Base-by-base conservation (phyloP, 495 filamentous ascomycete species). In the Tuber indicum region DNA sequence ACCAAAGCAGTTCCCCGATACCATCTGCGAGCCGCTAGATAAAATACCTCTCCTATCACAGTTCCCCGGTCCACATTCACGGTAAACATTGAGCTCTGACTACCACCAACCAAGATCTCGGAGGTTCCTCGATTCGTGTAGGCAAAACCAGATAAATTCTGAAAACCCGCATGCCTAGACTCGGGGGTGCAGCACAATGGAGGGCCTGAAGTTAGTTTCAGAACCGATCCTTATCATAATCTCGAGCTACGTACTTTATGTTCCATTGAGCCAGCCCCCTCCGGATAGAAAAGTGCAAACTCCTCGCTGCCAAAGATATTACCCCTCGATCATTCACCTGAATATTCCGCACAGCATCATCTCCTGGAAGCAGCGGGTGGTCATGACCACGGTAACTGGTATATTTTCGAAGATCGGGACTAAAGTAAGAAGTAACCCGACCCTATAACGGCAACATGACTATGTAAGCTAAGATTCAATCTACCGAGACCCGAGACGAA, bases 51-150 rank as follows among this genome's bases (percentile, higher is more conserved):
- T 82, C 94, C 92, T 7, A 91, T 86, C 66, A 98, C 88, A 70
- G 88, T 87, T 19, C 95, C 95, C 84, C 94, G 97, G 74, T 93
- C 90, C 17, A 96, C 90, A 83, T 99, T 94, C 70, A 99, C 89
- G 5, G 90, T 91, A 81, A 97, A 92, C 94, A 99, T 97, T 58
- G 87, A 89, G 46, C 90, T 89, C 83, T 98, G 94, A 78, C 89
- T 90, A 46, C 96, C 96, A 26, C 93, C 96, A 19, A 94, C 91
- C 2, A 99, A 86, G 42, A 98, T 90, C 78, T 97, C 92, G 10
- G 87, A 87, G 42, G 91, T 91, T 9, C 90, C 91, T 81, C 93
- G 93, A 36, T 92, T 93, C 9, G 94, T 94, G 84, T 96, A 98
- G 82, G 91, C 94, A 93, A 98, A 97, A 84, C 96, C 97, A 66